A percentile compares a stretch with the other conserved stretches of the same genome.
These are phyloP conservation scores for Cladosporium sp. DNA, from an alignment of 2,329 filamentous ascomycete species.

Conservation along the genomic window DNA sequence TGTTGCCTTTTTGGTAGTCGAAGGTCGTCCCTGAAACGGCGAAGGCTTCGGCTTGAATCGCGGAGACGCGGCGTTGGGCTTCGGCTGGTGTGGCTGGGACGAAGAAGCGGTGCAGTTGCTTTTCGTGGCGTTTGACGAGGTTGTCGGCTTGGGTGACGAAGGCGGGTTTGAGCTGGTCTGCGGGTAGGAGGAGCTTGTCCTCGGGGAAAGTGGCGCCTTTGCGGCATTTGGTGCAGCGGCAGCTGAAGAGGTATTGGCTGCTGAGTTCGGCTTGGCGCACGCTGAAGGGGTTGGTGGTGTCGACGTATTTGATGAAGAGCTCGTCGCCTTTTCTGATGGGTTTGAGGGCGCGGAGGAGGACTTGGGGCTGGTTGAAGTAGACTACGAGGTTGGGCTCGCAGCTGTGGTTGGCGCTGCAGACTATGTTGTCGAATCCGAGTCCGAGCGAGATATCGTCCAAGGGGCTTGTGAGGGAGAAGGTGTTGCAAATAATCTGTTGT, in stretches of 20 bases:
- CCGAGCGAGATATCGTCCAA: constrained; percentile 53
- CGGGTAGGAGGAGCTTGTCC: constrained; percentile 38
- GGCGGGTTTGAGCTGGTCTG: constrained; percentile 23
- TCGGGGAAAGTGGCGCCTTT: constrained; percentile 33
- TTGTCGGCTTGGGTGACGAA: constrained; percentile 20
- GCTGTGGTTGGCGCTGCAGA: constrained; percentile 56
- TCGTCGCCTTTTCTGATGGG: constrained; percentile 53
- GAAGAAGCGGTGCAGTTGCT: constrained; percentile 19
- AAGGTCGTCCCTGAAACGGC: constrained; percentile 23
- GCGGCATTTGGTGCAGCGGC: constrained; percentile 50
- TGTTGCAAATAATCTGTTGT: constrained; percentile 52
- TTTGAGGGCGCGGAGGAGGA: constrained; percentile 48
- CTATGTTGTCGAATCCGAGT: constrained; percentile 52
- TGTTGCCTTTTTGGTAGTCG: constrained; percentile 23
- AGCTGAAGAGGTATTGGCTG: constrained; percentile 55
- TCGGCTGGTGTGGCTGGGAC: constrained; percentile 15
- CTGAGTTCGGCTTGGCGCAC: constrained; percentile 50
- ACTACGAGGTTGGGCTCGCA: constrained; percentile 57
- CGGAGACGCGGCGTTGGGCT: constrained; percentile 21
- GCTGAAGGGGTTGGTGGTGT: constrained; percentile 48
- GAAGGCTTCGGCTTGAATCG: constrained; percentile 24
- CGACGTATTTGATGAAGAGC: constrained; percentile 59
- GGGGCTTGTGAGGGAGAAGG: constrained; percentile 52
- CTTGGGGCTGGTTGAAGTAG: constrained; percentile 50
- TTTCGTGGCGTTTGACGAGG: constrained; percentile 20